These are phyloP conservation scores for Eucalyptus brandiana DNA, from an alignment of 345 rosid species.

Conservation along the genomic window DNA sequence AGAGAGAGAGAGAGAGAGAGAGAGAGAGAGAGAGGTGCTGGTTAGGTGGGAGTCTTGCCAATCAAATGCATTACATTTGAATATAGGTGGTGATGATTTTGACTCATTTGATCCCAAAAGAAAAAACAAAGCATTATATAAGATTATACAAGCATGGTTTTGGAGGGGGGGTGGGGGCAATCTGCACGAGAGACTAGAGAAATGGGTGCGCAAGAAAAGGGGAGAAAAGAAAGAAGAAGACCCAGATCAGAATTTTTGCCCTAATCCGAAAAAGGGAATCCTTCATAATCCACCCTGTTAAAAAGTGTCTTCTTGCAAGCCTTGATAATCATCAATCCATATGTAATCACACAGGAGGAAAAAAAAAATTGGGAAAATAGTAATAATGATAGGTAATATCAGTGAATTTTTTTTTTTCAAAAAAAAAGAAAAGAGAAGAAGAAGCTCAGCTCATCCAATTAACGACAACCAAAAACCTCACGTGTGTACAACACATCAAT, in stretches of 20 bases:
- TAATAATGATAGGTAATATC: not conserved
- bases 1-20: not conserved
- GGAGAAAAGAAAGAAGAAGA: not conserved
- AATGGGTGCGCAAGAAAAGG: not conserved
- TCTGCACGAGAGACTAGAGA: not conserved
- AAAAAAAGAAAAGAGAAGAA: not conserved
- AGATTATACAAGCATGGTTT: not conserved
- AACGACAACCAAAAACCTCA: slow-evolving; percentile 24
- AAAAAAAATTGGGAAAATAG: slow-evolving; percentile 10
- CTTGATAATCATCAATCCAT: not conserved
- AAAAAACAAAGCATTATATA: not conserved
- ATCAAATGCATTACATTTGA: not conserved
- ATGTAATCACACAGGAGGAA: slow-evolving; percentile 17
- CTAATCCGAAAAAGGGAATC: not conserved
- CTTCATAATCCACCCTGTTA: not conserved
- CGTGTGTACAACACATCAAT: slow-evolving; percentile 6
- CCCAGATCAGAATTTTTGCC: not conserved
- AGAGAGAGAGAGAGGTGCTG: not conserved
- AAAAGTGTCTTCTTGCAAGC: not conserved
- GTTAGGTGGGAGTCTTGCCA: slow-evolving; percentile 22
- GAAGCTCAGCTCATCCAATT: not conserved
- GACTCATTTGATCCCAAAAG: not conserved
- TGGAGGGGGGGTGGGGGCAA: not conserved
- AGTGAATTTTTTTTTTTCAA: not conserved
- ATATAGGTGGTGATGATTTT: not conserved